These are phyloP conservation scores for Canavalia ensiformis DNA, from an alignment of 306 rosid genomes.

Conservation along the genomic window DNA sequence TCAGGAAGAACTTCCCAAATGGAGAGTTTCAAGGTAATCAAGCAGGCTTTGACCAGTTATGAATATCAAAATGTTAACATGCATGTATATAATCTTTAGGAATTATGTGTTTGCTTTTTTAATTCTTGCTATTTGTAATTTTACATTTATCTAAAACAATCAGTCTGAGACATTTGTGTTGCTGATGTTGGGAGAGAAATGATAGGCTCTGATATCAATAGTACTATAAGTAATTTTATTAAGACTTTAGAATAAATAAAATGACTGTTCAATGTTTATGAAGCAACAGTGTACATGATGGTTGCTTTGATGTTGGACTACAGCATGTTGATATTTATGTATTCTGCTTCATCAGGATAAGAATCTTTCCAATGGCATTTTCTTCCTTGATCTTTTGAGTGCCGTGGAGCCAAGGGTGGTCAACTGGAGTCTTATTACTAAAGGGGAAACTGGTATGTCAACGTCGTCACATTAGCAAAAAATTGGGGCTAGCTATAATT, in stretches of 20 bases:
- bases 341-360: constrained; percentile 71
- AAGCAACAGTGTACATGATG: neutral
- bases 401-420: constrained; percentile 98
- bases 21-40: constrained; percentile 94
- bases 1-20: constrained; percentile 80
- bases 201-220: constrained; percentile 25
- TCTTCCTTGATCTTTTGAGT: constrained; percentile 97
- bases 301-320: constrained; percentile 38
- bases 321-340: constrained; percentile 31
- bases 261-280: constrained; percentile 3
- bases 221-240: constrained; percentile 22
- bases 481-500: constrained; percentile 29
- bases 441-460: constrained; percentile 89
- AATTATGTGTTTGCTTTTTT: neutral
- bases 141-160: constrained; percentile 27
- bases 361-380: constrained; percentile 85
- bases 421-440: constrained; percentile 95
- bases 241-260: constrained; percentile 33
- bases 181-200: constrained; percentile 32
- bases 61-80: constrained; percentile 4
- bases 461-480: constrained; percentile 26
- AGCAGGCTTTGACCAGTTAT: constrained; percentile 24
- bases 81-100: constrained; percentile 12
- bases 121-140: constrained; percentile 29
- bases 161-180: constrained; percentile 28